phyloP scores from a whole-genome alignment of 2,329 filamentous ascomycete genomes.

The Botrytis galanthina region DNA sequence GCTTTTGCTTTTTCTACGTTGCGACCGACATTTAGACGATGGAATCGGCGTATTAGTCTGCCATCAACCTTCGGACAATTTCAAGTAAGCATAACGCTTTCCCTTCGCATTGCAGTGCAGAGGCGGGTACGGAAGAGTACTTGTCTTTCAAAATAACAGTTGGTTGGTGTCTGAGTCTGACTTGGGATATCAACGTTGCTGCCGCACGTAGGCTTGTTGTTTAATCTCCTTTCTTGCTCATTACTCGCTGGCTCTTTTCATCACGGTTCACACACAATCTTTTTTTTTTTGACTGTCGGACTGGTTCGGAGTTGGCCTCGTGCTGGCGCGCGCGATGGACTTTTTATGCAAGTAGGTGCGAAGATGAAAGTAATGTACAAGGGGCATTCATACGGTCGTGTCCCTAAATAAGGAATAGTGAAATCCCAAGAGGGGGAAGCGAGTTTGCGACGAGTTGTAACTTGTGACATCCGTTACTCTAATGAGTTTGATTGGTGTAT shows the following conservation, averaged over 20 bases:
- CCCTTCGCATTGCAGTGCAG: constrained; percentile 18
- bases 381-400: constrained; percentile 10
- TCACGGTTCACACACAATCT: not conserved
- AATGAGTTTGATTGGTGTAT: constrained; percentile 18
- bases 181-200: constrained; percentile 17
- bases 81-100: constrained; percentile 18
- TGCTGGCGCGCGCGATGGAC: constrained; percentile 18
- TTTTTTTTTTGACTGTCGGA: not conserved
- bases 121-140: constrained; percentile 3
- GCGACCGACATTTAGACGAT: constrained; percentile 7
- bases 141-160: constrained; percentile 8
- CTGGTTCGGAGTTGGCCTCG: not conserved
- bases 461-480: constrained; percentile 14
- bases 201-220: not conserved
- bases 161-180: constrained; percentile 6
- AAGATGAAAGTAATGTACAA: constrained; percentile 10
- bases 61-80: constrained; percentile 16
- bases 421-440: constrained; percentile 18
- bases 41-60: constrained; percentile 3
- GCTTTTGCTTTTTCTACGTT: not conserved
- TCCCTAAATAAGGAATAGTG: constrained; percentile 14
- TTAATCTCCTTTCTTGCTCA: constrained; percentile 7
- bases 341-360: constrained; percentile 18
- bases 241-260: constrained; percentile 18
- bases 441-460: constrained; percentile 12